phyloP scores from a whole-genome alignment of 495 filamentous ascomycete genomes.

The Hamigera avellanea region DNA sequence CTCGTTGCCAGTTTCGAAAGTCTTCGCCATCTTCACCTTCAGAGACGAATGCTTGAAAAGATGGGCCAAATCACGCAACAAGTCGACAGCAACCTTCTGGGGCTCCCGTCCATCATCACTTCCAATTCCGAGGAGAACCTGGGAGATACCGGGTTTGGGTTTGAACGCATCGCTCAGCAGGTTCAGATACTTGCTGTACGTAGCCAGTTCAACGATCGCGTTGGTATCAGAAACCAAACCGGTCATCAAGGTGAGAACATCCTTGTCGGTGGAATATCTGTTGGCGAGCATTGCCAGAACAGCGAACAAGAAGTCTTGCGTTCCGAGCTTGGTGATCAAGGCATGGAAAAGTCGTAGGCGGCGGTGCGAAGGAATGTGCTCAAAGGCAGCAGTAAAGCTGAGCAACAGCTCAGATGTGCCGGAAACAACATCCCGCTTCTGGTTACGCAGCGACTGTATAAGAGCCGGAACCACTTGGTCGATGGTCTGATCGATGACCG shows the following conservation, averaged over 20 bases:
- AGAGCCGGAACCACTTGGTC: constrained; percentile 82
- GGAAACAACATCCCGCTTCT: constrained; percentile 61
- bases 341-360: constrained; percentile 70
- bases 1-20: constrained; percentile 24
- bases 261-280: constrained; percentile 31
- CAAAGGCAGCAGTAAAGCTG: constrained; percentile 89
- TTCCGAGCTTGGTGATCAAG: constrained; percentile 66
- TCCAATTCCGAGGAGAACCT: constrained; percentile 50
- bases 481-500: constrained; percentile 79
- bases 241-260: constrained; percentile 32
- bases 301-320: constrained; percentile 55
- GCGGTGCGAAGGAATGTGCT: constrained; percentile 81
- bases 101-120: constrained; percentile 51
- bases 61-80: constrained; percentile 41
- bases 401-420: constrained; percentile 76
- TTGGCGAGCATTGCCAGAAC: constrained; percentile 37
- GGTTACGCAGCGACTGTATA: constrained; percentile 71
- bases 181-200: constrained; percentile 58
- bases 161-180: constrained; percentile 62
- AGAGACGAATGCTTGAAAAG: constrained; percentile 33
- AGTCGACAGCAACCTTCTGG: constrained; percentile 45
- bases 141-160: constrained; percentile 56
- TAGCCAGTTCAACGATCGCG: constrained; percentile 53
- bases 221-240: constrained; percentile 38
- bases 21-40: constrained; percentile 27